Percentiles rank a stretch among this genome's conserved stretches.
These are phyloP conservation scores for Fistulifera solaris DNA, from an alignment of 108 stramenopile species.

Conservation along the genomic window DNA sequence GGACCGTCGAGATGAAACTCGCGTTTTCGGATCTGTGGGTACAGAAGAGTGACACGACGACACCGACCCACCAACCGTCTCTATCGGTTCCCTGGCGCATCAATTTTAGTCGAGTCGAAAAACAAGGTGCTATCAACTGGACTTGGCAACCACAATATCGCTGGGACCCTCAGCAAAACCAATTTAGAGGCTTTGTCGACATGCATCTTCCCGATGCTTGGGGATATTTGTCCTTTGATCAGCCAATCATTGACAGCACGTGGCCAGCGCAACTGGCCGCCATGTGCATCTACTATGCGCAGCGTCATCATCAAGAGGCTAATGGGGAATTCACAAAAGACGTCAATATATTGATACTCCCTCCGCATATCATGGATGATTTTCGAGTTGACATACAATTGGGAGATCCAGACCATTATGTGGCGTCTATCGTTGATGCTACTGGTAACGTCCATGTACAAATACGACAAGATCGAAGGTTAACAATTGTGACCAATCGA, in stretches of 20 bases:
- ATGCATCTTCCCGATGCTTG: conserved; percentile 65
- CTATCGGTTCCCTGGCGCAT: conserved; percentile 27
- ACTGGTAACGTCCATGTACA: too few species aligned
- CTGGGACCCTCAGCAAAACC: conserved; percentile 34
- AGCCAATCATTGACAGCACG: conserved; percentile 22
- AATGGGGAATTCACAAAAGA: conserved; percentile 1
- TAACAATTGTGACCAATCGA: too few species aligned
- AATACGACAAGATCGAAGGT: too few species aligned
- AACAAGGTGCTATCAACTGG: conserved; percentile 52
- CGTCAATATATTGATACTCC: not conserved
- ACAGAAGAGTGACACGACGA: not conserved
- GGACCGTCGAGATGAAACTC: conserved; percentile 58
- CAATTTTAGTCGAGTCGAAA: conserved; percentile 50
- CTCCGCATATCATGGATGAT: too few species aligned
- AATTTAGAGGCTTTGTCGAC: conserved; percentile 27
- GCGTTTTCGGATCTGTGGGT: conserved; percentile 37
- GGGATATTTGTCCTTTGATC: conserved; percentile 49
- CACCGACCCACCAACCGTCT: not conserved
- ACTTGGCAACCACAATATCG: conserved; percentile 60
- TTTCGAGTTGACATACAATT: too few species aligned
- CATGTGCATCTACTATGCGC: conserved; percentile 82
- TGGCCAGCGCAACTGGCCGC: conserved; percentile 71
- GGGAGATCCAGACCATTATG: too few species aligned
- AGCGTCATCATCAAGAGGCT: conserved; percentile 16
- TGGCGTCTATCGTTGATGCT: too few species aligned